Conservation (phyloP, 192 early-diverging fungal genomes). For the Lunasporangiospora selenospora region DNA sequence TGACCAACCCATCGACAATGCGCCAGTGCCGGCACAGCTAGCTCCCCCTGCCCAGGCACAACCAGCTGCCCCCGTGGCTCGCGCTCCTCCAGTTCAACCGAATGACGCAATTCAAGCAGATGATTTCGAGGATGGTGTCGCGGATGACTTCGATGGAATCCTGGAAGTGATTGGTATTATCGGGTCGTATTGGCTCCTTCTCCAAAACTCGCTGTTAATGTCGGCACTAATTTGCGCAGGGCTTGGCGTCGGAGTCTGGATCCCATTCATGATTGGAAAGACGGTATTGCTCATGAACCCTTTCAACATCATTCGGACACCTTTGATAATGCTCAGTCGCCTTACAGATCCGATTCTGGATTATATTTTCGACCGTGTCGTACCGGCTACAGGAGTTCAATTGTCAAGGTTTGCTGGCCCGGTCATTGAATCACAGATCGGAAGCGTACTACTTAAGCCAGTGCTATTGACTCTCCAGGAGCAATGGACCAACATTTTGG, state of each 20-base stretch:
- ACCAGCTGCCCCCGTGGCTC: not conserved
- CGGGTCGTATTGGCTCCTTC: conserved; percentile 78
- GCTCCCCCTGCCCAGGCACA: not conserved
- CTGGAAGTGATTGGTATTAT: conserved; percentile 92
- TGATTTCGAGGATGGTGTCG: conserved; percentile 59
- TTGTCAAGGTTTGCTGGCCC: no score
- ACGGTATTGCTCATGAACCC: conserved; percentile 49
- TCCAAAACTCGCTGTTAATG: conserved; percentile 86
- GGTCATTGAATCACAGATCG: no score
- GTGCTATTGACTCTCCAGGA: no score
- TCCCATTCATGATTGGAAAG: conserved; percentile 77
- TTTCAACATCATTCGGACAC: conserved; percentile 13
- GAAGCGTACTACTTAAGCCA: no score
- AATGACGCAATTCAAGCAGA: conserved; percentile 1
- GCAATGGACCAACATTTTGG: no score
- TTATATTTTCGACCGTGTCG: conserved; percentile 21
- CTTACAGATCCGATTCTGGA: conserved; percentile 34
- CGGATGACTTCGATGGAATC: conserved; percentile 76
- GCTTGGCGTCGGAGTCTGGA: conserved; percentile 77
- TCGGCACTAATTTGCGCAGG: conserved; percentile 79
- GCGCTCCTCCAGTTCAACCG: not conserved
- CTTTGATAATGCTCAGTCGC: conserved; percentile 15
- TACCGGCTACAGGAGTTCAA: no score
- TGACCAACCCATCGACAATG: no score
- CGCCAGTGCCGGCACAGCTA: not conserved